Conservation (phyloP, 2,329 filamentous ascomycete species). For the Nemania serpens region DNA sequence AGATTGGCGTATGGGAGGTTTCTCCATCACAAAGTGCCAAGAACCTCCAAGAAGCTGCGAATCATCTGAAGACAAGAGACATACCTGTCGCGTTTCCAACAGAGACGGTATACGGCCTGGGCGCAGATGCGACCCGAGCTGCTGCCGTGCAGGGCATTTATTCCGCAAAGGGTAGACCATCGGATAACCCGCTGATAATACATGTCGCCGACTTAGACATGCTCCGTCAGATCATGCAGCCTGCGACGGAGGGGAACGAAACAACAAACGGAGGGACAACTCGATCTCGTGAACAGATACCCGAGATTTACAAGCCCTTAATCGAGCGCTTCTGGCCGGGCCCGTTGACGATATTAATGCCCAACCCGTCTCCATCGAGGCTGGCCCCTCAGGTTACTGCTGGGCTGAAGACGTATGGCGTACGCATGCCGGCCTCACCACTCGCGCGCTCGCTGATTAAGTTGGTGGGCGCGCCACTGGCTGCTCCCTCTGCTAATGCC, state of each 20-base stretch:
- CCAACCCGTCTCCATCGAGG: constrained; percentile 68
- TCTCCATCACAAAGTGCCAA: constrained; percentile 31
- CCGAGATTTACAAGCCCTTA: constrained; percentile 75
- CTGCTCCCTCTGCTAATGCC: constrained; percentile 91
- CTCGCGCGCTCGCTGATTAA: constrained; percentile 89
- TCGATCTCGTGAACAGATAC: constrained; percentile 58
- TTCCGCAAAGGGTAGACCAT: constrained; percentile 83
- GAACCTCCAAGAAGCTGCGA: constrained; percentile 66
- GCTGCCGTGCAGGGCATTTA: constrained; percentile 90
- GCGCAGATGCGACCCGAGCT: constrained; percentile 91
- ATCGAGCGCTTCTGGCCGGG: constrained; percentile 92
- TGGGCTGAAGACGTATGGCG: constrained; percentile 82
- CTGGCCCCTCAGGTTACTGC: constrained; percentile 93
- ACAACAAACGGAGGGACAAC: constrained; percentile 33
- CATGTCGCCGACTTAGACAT: constrained; percentile 84
- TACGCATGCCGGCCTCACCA: constrained; percentile 82
- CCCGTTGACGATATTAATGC: constrained; percentile 87
- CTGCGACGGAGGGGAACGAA: constrained; percentile 33
- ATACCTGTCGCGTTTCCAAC: constrained; percentile 93
- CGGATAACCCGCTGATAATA: constrained; percentile 94
- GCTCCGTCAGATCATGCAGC: constrained; percentile 65
- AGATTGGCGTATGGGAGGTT: constrained; percentile 37
- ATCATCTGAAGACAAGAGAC: constrained; percentile 66
- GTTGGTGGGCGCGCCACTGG: constrained; percentile 76
- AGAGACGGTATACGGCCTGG: constrained; percentile 95